Base-by-base conservation (phyloP, 331 rosid species). In the Phaseolus coccineus region DNA sequence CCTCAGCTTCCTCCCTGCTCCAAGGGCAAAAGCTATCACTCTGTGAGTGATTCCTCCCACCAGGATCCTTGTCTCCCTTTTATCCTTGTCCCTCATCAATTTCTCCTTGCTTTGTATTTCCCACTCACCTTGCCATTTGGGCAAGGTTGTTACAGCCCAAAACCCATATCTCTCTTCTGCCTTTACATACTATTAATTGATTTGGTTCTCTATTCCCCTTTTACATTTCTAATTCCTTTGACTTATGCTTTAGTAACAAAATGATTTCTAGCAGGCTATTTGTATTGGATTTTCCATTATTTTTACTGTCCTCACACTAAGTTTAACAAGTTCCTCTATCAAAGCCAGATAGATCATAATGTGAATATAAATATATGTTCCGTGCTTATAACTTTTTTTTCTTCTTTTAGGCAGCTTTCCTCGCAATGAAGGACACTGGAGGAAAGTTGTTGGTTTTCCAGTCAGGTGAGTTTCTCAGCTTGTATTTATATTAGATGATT, bases 371-470 rank as follows among this genome's bases (percentile, higher is more conserved):
- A 66, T 58, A 52, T 75, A 19, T 28, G 59, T 27, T 66, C 4
- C 55, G 53, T 35, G 52, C 69, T 61, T 64, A 59, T 25, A 68
- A 69, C 37, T 31, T 46, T 85, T 22, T 77, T 69, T 65, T 85
- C 67, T 71, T 27, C 14, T 70, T 79, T 66, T 79, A 96, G 99
- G 98, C 99, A 53, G 97, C 99, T 83, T 93, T 96, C 78, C 85
- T 96, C 85, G 99, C 99, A 57, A 96, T 91, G 92, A 96, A 93
- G 90, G 86, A 88, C 74, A 90, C 89, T 3, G 98, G 99, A 85
- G 99, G 98, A 73, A 96, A 96, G 76, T 86, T 96, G 71, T 35
- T 96, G 97, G 96, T 88, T 67, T 96, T 96, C 87, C 99, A 93
- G 86, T 96, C 99, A 88, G 99, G 99, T 87, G 88, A 84, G 96